Evolutionary conservation across 441 rosid species (phyloP).

Genomic region (Iberis amara): DNA sequence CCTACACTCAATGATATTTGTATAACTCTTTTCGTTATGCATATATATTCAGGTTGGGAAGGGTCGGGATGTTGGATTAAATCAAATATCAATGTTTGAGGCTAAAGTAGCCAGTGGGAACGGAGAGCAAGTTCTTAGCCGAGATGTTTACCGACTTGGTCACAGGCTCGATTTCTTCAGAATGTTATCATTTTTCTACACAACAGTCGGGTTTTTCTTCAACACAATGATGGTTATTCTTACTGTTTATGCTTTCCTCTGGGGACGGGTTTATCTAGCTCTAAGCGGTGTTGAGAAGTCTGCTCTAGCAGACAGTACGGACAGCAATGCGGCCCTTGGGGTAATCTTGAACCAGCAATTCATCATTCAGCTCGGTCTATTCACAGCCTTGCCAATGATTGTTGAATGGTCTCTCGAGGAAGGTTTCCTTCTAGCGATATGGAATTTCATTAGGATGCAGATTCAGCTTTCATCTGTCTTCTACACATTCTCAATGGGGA

Average conservation of each 20-base stretch:
- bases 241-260: conserved; percentile 62
- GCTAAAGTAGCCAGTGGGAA: conserved; percentile 33
- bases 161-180: conserved; percentile 68
- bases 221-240: conserved; percentile 63
- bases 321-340: conserved; percentile 58
- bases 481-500: conserved; percentile 94
- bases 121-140: conserved; percentile 71
- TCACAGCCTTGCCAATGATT: conserved; percentile 88
- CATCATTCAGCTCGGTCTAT: conserved; percentile 44
- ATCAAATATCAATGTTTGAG: conserved; percentile 36
- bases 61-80: conserved; percentile 73
- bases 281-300: conserved; percentile 57
- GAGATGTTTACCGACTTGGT: conserved; percentile 68
- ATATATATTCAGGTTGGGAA: conserved; percentile 61
- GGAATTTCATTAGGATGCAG: conserved; percentile 84
- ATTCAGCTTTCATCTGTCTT: conserved; percentile 88
- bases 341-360: conserved; percentile 82
- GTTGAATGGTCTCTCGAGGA: conserved; percentile 87
- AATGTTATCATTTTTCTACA: conserved; percentile 62
- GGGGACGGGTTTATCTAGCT: conserved; percentile 66
- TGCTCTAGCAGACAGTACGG: conserved; percentile 32
- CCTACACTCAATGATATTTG: not conserved
- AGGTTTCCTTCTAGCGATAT: conserved; percentile 75
- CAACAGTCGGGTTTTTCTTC: conserved; percentile 69
- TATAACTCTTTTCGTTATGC: conserved; percentile 24